Evolutionary conservation across 768 basidiomycete genomes (phyloP).

Genomic region (Boletus fagicola): DNA sequence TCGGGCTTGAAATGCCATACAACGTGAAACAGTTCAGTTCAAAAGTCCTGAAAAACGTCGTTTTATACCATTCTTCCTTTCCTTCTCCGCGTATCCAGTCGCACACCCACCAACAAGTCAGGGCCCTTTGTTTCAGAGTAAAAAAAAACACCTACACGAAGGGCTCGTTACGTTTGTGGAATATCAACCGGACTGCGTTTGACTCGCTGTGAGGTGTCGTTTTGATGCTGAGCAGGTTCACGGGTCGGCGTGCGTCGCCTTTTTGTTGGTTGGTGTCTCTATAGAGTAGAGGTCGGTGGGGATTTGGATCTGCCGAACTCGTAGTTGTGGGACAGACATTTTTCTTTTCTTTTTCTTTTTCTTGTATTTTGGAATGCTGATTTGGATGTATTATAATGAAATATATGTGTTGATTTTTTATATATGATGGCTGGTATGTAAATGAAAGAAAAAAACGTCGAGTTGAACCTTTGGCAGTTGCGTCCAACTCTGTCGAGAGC

Average conservation of each 20-base stretch:
- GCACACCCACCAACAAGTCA: conserved; percentile 64
- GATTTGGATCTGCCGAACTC: conserved; percentile 39
- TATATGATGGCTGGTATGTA: no score
- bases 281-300: conserved; percentile 58
- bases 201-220: conserved; percentile 53
- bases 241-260: conserved; percentile 40
- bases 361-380: conserved; percentile 11
- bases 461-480: not conserved
- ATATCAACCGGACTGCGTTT: conserved; percentile 42
- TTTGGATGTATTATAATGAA: not conserved
- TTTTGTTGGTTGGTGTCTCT: conserved; percentile 40
- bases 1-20: not conserved
- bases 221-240: conserved; percentile 50
- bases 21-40: not conserved
- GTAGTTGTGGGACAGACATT: conserved; percentile 71
- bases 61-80: no score
- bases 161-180: conserved; percentile 77
- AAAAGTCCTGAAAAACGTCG: not conserved
- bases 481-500: not conserved
- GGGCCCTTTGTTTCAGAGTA: conserved; percentile 46
- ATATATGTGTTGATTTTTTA: not conserved
- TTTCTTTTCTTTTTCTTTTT: not conserved
- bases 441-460: no score
- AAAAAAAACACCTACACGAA: conserved; percentile 40
- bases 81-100: no score